phyloP scores from a whole-genome alignment of 805 yeast genomes.

The Cyberlindnera sargentensis region DNA sequence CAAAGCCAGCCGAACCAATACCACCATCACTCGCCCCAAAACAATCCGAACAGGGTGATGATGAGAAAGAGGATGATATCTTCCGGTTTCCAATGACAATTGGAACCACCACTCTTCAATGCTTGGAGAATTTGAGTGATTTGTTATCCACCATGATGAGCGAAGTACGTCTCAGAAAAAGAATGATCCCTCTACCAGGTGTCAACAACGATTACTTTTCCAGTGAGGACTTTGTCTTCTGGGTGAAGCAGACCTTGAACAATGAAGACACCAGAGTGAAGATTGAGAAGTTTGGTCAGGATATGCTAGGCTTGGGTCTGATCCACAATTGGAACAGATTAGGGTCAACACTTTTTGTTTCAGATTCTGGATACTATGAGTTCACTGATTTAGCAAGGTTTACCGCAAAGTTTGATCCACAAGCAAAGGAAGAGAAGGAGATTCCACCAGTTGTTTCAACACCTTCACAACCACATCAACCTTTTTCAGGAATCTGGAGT shows the following conservation, averaged over 20 bases:
- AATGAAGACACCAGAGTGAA: constrained; percentile 25
- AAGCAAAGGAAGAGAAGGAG: too few species aligned
- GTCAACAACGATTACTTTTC: constrained; percentile 25
- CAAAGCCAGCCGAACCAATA: not conserved
- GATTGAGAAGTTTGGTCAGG: constrained; percentile 29
- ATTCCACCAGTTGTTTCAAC: not conserved
- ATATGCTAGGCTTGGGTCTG: constrained; percentile 18
- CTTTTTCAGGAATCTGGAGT: constrained; percentile 12
- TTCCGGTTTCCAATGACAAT: constrained; percentile 20
- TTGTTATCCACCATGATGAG: constrained; percentile 7
- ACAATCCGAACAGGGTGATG: constrained; percentile 2
- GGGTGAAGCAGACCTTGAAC: constrained; percentile 17
- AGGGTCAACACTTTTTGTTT: constrained; percentile 9
- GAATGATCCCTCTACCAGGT: constrained; percentile 25
- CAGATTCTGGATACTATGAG: constrained; percentile 23
- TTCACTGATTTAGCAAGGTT: constrained; percentile 23
- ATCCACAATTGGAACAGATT: constrained; percentile 23
- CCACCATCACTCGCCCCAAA: not conserved
- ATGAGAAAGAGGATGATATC: constrained; percentile 9
- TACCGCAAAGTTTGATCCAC: constrained; percentile 10
- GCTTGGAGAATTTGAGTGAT: constrained; percentile 11
- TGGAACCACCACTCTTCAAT: constrained; percentile 12
- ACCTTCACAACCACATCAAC: not conserved
- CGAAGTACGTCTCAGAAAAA: constrained; percentile 18
- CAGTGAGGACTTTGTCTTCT: constrained; percentile 21